phyloP scores from a whole-genome alignment of 2,329 filamentous ascomycete genomes.

The Penicillium sp. region DNA sequence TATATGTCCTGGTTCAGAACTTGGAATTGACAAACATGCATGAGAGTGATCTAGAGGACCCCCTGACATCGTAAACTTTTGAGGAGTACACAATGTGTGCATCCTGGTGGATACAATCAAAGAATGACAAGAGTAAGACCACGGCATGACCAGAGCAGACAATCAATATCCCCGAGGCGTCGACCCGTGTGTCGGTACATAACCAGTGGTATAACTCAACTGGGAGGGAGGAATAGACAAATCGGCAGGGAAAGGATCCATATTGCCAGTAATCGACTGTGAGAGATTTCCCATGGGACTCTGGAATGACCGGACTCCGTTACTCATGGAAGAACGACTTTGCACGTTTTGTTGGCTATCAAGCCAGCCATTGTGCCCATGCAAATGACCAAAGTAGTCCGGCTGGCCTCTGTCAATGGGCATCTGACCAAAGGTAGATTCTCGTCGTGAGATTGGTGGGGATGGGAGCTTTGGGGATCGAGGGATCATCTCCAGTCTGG shows the following conservation, averaged over 20 bases:
- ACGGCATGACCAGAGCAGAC: neutral
- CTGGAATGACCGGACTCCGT: conserved; percentile 25
- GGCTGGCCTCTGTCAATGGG: conserved; percentile 28
- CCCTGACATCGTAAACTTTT: conserved; percentile 9
- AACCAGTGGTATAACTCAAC: conserved; percentile 29
- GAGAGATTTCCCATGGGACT: conserved; percentile 23
- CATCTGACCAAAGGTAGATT: conserved; percentile 33
- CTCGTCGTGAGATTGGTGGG: conserved; percentile 36
- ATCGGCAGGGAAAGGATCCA: conserved; percentile 32
- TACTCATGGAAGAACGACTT: conserved; percentile 21
- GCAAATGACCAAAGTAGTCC: conserved; percentile 30
- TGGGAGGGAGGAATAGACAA: conserved; percentile 31
- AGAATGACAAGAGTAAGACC: neutral
- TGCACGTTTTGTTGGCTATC: conserved; percentile 27
- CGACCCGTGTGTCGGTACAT: conserved; percentile 25
- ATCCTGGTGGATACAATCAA: neutral
- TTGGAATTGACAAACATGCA: neutral
- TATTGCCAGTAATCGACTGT: conserved; percentile 25
- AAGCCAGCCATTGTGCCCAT: conserved; percentile 30
- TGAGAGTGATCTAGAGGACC: neutral
- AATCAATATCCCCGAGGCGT: conserved; percentile 30
- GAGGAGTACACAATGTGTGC: neutral
- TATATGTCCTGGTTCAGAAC: neutral
- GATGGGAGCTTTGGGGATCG: conserved; percentile 38
- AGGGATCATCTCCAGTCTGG: conserved; percentile 32